Evolutionary conservation across 2,329 filamentous ascomycete genomes (phyloP), one percentile per base, ranked within the genome.

Genomic region (Atkinsonella hypoxylon): DNA sequence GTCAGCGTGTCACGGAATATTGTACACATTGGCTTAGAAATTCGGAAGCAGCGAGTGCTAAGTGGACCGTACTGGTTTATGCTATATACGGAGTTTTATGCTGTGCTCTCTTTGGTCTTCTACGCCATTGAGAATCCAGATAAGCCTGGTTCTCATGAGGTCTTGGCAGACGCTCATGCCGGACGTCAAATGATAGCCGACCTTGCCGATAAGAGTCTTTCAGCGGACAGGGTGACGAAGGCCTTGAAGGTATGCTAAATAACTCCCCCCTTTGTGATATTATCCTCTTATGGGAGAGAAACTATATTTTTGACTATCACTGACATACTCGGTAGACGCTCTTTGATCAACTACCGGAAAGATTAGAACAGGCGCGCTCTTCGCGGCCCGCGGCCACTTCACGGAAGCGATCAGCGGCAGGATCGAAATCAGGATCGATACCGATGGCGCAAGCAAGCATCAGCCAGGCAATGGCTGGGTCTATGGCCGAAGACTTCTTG

Each of bases 41-140:
- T 90, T 71, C 82, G 85, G 56, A 83, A 82, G 61, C 79, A 84
- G 59, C 79, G 83, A 4, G 72, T 88, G 7, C 71, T 93, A n/a
- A 83, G 85, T 54, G 88, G 87, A 1, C 85, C 87, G 0, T 90
- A 89, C 65, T 93, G 87, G 87, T 91, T 91, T 61, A 85, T 87
- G 57, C 80, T 91, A 62, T 91, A 89, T 62, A 89, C 86, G 2
- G 85, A 87, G 15, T 90, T 89, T 67, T 90, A 89, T 62, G 83
- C 85, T 13, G 85, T 91, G 32, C 71, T 93, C 32, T 87, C 87
- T 0, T 71, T 93, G 44, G 74, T 91, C 1, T 93, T 88, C 61
- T 91, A 86, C 61, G 84, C 86, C 1, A 72, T 89, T 13, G 87
- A 91, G 62, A 91, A 91, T 56, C 85, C 85, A 1, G 81, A 87